These are phyloP conservation scores for Vanilla planifolia DNA, from an alignment of 106 monocot species.

Conservation along the genomic window DNA sequence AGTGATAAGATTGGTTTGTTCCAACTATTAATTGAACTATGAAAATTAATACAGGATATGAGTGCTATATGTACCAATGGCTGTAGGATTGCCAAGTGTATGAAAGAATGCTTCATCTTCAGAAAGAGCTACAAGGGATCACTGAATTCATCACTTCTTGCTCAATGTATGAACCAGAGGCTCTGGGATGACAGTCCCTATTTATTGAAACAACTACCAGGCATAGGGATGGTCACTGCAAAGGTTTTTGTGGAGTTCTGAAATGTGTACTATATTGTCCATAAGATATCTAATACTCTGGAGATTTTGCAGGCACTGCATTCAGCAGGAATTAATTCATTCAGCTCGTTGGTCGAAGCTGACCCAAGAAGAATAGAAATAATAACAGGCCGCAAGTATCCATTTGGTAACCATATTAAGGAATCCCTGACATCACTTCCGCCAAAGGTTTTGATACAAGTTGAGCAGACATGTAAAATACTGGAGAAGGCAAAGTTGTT, in stretches of 20 bases:
- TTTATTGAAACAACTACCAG: slow-evolving; percentile 86
- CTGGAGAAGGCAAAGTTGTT: slow-evolving; percentile 54
- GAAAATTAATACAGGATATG: slow-evolving; percentile 43
- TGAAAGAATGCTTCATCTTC: slow-evolving; percentile 90
- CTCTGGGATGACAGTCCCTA: slow-evolving; percentile 88
- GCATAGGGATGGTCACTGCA: slow-evolving; percentile 98
- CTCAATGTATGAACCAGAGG: slow-evolving; percentile 78
- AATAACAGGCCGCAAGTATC: slow-evolving; percentile 84
- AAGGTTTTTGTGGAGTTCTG: slow-evolving; percentile 46
- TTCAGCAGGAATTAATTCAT: slow-evolving; percentile 64
- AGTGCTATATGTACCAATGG: slow-evolving; percentile 83
- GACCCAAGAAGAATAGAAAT: slow-evolving; percentile 94
- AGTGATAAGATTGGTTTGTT: slow-evolving; percentile 2
- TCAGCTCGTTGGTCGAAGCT: slow-evolving; percentile 66
- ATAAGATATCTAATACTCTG: background rate
- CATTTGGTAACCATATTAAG: slow-evolving; percentile 92
- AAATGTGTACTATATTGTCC: slow-evolving; percentile 4
- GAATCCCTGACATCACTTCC: slow-evolving; percentile 68
- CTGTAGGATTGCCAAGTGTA: slow-evolving; percentile 87
- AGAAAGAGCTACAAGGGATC: slow-evolving; percentile 79
- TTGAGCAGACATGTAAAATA: slow-evolving; percentile 52
- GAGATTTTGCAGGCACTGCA: slow-evolving; percentile 53
- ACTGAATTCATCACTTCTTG: slow-evolving; percentile 62
- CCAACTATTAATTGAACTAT: slow-evolving; percentile 5
- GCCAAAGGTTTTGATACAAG: slow-evolving; percentile 57